These are phyloP conservation scores for Dictyophora rubrovolvata DNA, from an alignment of 768 basidiomycete species.

Conservation along the genomic window DNA sequence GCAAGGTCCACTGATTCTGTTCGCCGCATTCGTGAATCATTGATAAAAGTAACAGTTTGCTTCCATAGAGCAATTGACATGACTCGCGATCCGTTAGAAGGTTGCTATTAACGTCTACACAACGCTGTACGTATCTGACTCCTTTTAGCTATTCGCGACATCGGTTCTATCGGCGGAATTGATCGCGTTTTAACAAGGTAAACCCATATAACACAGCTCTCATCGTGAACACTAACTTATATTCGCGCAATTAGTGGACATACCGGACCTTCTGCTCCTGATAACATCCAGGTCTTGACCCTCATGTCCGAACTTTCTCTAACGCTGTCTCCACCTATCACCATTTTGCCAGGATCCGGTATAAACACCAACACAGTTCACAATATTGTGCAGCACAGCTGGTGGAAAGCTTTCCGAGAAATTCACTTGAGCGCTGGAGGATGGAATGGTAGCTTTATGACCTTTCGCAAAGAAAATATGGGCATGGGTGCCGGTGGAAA, in stretches of 20 bases:
- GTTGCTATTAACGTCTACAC: conserved; percentile 23
- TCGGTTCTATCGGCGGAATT: conserved; percentile 50
- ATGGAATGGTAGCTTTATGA: conserved; percentile 49
- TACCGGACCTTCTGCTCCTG: conserved; percentile 28
- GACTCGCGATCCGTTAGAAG: conserved; percentile 43
- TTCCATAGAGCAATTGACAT: conserved; percentile 78
- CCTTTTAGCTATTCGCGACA: conserved; percentile 29
- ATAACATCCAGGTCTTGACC: conserved; percentile 27
- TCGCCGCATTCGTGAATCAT: neutral
- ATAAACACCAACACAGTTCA: conserved; percentile 51
- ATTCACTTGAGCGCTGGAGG: conserved; percentile 66
- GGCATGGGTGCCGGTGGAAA: conserved; percentile 52
- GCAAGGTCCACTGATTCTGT: conserved; percentile 37
- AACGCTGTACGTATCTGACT: neutral
- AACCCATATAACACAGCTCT: neutral
- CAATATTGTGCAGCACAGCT: conserved; percentile 36
- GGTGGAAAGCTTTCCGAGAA: conserved; percentile 51
- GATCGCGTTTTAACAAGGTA: conserved; percentile 77
- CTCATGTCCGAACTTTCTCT: conserved; percentile 8
- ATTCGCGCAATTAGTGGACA: conserved; percentile 37
- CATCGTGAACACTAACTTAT: neutral
- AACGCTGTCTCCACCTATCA: conserved; percentile 7
- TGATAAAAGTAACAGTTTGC: conserved; percentile 39
- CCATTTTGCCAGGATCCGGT: conserved; percentile 67
- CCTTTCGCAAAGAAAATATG: conserved; percentile 44